Evolutionary conservation across 371 early-diverging fungal genomes (phyloP).

Genomic region (Mortierella sp.): DNA sequence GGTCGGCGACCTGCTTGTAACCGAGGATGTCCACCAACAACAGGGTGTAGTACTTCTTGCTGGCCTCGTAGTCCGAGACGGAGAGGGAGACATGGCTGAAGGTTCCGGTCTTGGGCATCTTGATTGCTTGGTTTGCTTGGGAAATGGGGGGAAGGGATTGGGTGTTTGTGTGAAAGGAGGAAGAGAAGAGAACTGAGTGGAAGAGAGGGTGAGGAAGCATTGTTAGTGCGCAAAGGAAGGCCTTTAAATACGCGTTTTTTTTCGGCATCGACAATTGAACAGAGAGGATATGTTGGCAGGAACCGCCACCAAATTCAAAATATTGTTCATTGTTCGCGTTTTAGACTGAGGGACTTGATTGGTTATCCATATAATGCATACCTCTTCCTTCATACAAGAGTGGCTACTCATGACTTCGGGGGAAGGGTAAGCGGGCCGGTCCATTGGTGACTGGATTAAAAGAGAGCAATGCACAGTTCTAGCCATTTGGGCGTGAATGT

Average conservation of each 20-base stretch:
- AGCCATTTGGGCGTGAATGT: neutral
- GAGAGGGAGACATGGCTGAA: slow-evolving; percentile 37
- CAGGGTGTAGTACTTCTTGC: slow-evolving; percentile 44
- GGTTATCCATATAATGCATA: neutral
- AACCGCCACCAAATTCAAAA: slow-evolving; percentile 6
- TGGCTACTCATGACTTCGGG: neutral
- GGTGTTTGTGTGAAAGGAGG: neutral
- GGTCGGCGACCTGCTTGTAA: slow-evolving; percentile 25
- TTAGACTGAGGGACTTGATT: neutral
- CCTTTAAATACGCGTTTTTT: slow-evolving; percentile 1
- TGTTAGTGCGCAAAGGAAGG: neutral
- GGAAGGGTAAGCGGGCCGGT: neutral
- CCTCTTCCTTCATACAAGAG: too few relatives aligned
- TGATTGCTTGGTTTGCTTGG: neutral
- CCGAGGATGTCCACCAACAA: slow-evolving; percentile 40
- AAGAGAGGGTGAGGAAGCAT: neutral
- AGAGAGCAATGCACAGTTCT: neutral
- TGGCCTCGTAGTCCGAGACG: slow-evolving; percentile 27
- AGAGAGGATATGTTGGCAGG: neutral
- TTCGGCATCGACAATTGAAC: neutral
- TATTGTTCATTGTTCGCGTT: neutral
- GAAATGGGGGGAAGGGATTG: neutral
- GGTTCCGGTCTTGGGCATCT: slow-evolving; percentile 38
- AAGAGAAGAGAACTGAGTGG: neutral
- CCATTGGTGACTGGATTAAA: neutral